Base-by-base conservation (phyloP, 1,284 basidiomycete species). In the Marasmius oreades region DNA sequence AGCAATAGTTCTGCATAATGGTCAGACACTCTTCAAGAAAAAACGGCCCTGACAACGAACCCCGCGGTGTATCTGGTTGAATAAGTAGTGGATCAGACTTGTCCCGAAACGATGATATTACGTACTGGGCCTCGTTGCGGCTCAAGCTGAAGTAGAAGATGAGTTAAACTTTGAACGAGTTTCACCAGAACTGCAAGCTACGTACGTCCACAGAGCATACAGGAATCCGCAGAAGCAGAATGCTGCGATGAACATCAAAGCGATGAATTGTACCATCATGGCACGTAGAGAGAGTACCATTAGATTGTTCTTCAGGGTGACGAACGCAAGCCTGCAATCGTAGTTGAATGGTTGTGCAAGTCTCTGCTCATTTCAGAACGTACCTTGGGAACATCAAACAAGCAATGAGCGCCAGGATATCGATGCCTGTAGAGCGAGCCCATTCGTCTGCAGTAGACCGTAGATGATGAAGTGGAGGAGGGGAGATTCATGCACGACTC, bases 161-260 rank as follows among this genome's bases (percentile, higher is more conserved):
- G n/a, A n/a, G n/a, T n/a, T 42, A 8, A n/a, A 20, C 16, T 42
- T 55, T 52, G 22, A 57, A 45, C 36, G 52, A 59, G 37, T 20
- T 33, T 47, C 14, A 55, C 22, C 31, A 36, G 46, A n/a, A 31
- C 28, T 10, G 10, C 5, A 31, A 7, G 23, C 6, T 16, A 81
- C 90, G 69, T 66, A 92, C 79, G 92, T 95, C 85, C 87, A 95
- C 18, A 97, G 77, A 0, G 93, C 92, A 71, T 96, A 97, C 33
- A 94, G 70, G 69, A 98, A 98, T 3, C 94, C 93, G 39, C 81
- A 84, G 64, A 93, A 93, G 67, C 93, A 95, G 69, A 95, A 95
- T 1, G 84, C 84, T 2, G 94, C 95, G 23, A 97, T 91, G 37
- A 87, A 68, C 90, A 97, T 95, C 44, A 96, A 76, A 23, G 82